Evolutionary conservation across 139 green algal genomes (phyloP), one percentile per base, ranked within the genome.

Genomic region (Micromonas pusilla): DNA sequence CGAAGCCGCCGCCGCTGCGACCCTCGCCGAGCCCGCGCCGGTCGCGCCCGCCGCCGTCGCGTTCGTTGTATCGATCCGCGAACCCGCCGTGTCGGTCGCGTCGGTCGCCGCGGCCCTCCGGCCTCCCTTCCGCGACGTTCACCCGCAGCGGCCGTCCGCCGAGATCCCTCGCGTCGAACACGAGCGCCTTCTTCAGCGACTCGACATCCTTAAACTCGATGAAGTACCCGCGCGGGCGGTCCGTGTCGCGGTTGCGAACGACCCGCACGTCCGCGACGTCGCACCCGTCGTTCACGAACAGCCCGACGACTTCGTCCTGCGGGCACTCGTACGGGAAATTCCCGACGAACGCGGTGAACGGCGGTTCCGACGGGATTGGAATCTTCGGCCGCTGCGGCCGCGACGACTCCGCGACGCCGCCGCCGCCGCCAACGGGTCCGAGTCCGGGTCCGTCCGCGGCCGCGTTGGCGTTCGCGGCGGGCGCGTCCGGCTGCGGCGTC

Each of bases 271-370:
- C 60, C n/a, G 23, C 31, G 60, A 80, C 52, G 66, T 33, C 32
- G 25, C 33, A 54, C 23, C 5, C 73, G 31, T 45, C 31, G 20
- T 23, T 31, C 4, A 26, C 5, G n/a, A 76, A 76, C 4, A 76
- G 30, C 63, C 32, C 73, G n/a, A 73, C 60, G 19, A 45, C 39
- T 21, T 80, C 73, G 13, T 80, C 64, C 30, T 33, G 23, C 73
- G 31, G 57, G 34, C 38, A 32, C 60, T 80, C 73, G 31, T 80
- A 80, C 26, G 73, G 73, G 25, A 80, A n/a, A 38, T 80, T 80
- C 5, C 73, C 52, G 19, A 80, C 57, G 52, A 72, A 80, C 3
- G 31, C 73, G 13, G 54, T 72, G 26, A 76, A 80, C 6, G 73
- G 73, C 26, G 73, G 73, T 36, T 39, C 5, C 26, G 52, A 32